Evolutionary conservation across 352 stramenopile genomes (phyloP).

Genomic region (Phytophthora hybrid): DNA sequence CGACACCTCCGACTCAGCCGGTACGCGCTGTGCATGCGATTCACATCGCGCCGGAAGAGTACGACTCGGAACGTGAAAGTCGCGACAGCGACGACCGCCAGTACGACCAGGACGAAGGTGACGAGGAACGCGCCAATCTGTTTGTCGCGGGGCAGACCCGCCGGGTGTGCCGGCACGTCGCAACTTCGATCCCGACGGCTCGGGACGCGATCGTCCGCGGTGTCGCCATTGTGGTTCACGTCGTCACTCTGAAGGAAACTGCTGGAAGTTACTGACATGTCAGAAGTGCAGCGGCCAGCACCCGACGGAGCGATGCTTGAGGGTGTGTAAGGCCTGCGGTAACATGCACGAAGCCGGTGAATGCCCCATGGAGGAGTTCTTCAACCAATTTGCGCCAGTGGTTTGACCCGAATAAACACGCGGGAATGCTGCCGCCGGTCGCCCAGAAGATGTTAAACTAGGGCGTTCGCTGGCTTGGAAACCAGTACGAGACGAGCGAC

Average conservation of each 20-base stretch:
- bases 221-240: slow-evolving; percentile 15
- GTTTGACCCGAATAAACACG: background rate
- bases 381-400: background rate
- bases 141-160: background rate
- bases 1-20: background rate
- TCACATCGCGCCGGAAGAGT: background rate
- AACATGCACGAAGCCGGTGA: background rate
- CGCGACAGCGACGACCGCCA: slow-evolving; percentile 1
- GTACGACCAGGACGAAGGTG: slow-evolving; percentile 14
- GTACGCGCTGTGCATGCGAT: background rate
- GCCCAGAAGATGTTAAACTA: background rate
- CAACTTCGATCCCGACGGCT: background rate
- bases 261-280: background rate
- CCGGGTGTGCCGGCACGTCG: background rate
- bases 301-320: background rate
- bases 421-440: background rate
- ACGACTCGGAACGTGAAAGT: slow-evolving; percentile 4
- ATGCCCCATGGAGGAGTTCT: background rate
- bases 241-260: background rate
- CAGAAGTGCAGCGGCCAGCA: background rate
- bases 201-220: background rate
- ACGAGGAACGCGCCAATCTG: slow-evolving; percentile 11
- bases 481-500: background rate
- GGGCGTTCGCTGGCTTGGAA: background rate
- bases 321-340: background rate